phyloP scores from a whole-genome alignment of 441 rosid species.

The Eruca vesicaria region DNA sequence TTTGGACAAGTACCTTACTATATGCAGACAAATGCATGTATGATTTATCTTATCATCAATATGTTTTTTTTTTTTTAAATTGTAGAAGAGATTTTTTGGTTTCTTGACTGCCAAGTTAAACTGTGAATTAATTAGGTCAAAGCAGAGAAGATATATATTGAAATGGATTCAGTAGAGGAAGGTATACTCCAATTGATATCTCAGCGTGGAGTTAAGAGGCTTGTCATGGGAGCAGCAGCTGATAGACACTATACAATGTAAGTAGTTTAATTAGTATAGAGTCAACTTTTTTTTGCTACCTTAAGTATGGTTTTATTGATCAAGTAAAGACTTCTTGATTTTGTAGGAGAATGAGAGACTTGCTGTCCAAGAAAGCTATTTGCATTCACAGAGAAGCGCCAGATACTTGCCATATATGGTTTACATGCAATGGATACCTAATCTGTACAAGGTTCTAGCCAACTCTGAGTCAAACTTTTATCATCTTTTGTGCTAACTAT shows the following conservation, averaged over 20 bases:
- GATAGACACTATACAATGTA: constrained; percentile 64
- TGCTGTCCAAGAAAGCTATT: constrained; percentile 77
- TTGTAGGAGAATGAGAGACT: constrained; percentile 62
- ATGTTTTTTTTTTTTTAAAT: neutral
- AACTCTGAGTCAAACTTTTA: neutral
- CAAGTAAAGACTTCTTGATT: too few species aligned
- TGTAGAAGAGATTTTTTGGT: neutral
- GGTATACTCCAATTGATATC: constrained; percentile 66
- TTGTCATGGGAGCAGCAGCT: constrained; percentile 93
- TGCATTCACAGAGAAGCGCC: constrained; percentile 55
- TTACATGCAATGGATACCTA: constrained; percentile 67
- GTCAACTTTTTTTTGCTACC: neutral
- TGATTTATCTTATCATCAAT: neutral
- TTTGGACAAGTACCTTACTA: constrained; percentile 50
- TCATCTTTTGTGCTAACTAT: neutral
- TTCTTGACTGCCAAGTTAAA: neutral
- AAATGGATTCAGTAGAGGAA: constrained; percentile 53
- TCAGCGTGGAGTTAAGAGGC: constrained; percentile 51
- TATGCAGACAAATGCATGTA: constrained; percentile 69
- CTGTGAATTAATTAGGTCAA: constrained; percentile 40
- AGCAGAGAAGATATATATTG: constrained; percentile 57
- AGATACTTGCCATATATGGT: constrained; percentile 65
- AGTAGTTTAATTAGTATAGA: neutral
- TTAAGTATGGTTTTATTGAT: neutral
- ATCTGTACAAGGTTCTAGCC: constrained; percentile 56